Evolutionary conservation across 495 filamentous ascomycete species (phyloP), one percentile per base, ranked within the genome.

Genomic region (Penicillium alfredii): DNA sequence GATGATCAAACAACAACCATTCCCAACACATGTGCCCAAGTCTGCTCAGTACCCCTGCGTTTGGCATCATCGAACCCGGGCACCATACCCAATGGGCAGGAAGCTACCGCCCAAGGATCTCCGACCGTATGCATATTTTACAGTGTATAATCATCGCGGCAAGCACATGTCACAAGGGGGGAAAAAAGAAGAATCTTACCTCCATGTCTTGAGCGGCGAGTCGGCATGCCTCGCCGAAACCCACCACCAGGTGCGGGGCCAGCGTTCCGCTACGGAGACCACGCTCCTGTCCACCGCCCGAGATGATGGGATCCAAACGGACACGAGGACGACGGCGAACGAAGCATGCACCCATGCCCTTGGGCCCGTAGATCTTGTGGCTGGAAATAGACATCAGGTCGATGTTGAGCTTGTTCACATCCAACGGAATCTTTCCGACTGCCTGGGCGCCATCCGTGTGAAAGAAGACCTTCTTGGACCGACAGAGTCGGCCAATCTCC

Each of bases 321-420:
- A 98, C 92, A 56, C 87, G 78, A 7, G 92, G 92, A 28, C 92
- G 74, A 58, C 92, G 77, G 43, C 92, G 81, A 15, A 98, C 87
- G 51, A 86, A 98, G 64, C 92, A 97, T 20, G 92, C 92, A 39
- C 92, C 92, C 20, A 98, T 86, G 25, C 92, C 92, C 71, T 93
- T 98, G 31, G 92, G 92, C 24, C 92, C 92, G 61, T 98, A 98
- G 42, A 98, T 93, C 70, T 98, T 98, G 68, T 98, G 92, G 30
- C 83, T 88, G n/a, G 92, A 96, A 28, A 98, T 94, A 8, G 88
- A 95, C 92, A 97, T 94, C 51, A 98, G 66, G 57, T 98, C 92
- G 35, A 97, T 80, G 57, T 95, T 90, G 84, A 90, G 83, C 62
- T 88, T 85, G 61, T 97, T 93, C 38, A 98, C 93, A 56, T 95